Conservation (phyloP, 352 stramenopile species). For the Hyaloperonospora arabidopsidis region DNA sequence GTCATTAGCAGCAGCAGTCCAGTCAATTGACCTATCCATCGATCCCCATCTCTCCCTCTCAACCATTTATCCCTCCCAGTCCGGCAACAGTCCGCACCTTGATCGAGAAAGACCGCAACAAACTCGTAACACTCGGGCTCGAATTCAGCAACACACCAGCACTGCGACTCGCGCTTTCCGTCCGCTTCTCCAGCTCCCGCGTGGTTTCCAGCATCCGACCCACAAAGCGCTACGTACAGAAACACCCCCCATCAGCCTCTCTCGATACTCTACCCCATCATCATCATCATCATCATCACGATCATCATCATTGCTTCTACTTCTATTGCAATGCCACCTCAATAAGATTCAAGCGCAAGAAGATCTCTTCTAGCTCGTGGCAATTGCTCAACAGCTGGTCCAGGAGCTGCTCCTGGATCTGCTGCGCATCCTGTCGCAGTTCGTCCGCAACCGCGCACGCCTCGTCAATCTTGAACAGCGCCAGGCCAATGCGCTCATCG, state of each 20-base stretch:
- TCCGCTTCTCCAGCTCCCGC: slow-evolving; percentile 55
- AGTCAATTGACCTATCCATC: too few relatives aligned
- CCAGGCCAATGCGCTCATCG: slow-evolving; percentile 66
- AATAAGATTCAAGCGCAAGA: slow-evolving; percentile 64
- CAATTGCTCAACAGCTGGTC: slow-evolving; percentile 55
- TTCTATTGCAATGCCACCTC: slow-evolving; percentile 31
- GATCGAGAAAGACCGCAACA: slow-evolving; percentile 54
- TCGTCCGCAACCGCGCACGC: slow-evolving; percentile 41
- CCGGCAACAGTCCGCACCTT: slow-evolving; percentile 33
- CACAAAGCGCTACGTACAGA: slow-evolving; percentile 43
- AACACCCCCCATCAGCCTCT: neutral
- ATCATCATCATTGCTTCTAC: neutral
- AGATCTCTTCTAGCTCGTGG: slow-evolving; percentile 72
- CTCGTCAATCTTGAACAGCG: slow-evolving; percentile 80
- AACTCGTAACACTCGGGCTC: slow-evolving; percentile 44
- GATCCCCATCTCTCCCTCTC: neutral
- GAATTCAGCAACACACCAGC: slow-evolving; percentile 57
- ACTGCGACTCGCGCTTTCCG: slow-evolving; percentile 43
- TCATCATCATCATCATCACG: neutral
- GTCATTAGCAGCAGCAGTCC: slow-evolving; percentile 3
- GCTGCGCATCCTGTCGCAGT: slow-evolving; percentile 43
- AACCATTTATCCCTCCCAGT: neutral
- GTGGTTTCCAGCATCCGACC: slow-evolving; percentile 45
- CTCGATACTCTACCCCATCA: too few relatives aligned
- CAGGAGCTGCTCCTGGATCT: slow-evolving; percentile 44